Conservation (phyloP, 805 yeast species). For the Yarrowia keelungensis region DNA sequence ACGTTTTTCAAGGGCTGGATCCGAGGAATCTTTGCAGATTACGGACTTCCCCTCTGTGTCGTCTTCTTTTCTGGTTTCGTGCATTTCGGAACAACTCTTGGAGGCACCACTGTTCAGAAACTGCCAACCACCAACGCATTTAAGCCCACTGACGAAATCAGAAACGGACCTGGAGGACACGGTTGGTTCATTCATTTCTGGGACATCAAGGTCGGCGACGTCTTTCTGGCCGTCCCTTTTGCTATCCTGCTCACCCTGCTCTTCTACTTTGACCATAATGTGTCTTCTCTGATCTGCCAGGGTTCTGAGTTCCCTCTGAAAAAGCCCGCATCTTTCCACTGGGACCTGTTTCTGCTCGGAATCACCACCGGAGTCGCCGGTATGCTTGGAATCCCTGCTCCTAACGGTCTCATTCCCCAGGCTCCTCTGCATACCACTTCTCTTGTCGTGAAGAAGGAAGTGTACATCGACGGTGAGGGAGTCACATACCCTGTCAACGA, state of each 20-base stretch:
- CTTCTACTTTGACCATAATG: constrained; percentile 95
- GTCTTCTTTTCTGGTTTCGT: constrained; percentile 90
- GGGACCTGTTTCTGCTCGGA: constrained; percentile 87
- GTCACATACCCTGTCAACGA: constrained; percentile 36
- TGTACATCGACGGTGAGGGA: constrained; percentile 35
- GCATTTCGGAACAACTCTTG: constrained; percentile 85
- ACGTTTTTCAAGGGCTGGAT: constrained; percentile 65
- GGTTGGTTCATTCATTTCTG: constrained; percentile 86
- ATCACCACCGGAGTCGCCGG: constrained; percentile 88
- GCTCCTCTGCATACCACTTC: constrained; percentile 93
- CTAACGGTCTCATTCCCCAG: constrained; percentile 96
- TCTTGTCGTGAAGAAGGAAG: constrained; percentile 59
- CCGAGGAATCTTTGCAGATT: constrained; percentile 80
- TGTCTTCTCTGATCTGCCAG: constrained; percentile 92
- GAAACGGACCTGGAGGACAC: constrained; percentile 47
- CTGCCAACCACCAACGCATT: constrained; percentile 77
- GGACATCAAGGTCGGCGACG: constrained; percentile 73
- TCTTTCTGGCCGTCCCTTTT: constrained; percentile 91
- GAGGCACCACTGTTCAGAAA: constrained; percentile 61
- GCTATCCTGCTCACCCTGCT: constrained; percentile 82
- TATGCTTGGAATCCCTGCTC: constrained; percentile 89
- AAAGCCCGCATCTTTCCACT: constrained; percentile 91
- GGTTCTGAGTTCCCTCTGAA: constrained; percentile 76
- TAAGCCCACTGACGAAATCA: constrained; percentile 64
- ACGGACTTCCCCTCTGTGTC: constrained; percentile 82